These are phyloP conservation scores for Geum urbanum DNA, from an alignment of 306 rosid genomes.

Conservation along the genomic window DNA sequence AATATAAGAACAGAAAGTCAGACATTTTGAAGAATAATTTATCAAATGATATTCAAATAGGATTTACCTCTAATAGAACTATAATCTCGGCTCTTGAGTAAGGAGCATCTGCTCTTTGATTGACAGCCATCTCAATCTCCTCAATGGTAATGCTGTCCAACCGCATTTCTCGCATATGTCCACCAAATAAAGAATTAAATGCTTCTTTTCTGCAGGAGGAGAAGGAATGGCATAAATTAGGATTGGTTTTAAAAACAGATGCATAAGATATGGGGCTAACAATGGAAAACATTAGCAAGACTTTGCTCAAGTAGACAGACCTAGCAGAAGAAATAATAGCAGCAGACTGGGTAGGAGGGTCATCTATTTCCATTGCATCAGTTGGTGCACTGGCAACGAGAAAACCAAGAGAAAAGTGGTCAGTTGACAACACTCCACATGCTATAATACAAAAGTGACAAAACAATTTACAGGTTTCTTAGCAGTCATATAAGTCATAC, in stretches of 20 bases:
- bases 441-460: background rate
- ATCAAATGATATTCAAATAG: background rate
- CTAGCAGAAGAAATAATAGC: conserved; percentile 58
- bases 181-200: conserved; percentile 72
- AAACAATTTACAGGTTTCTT: background rate
- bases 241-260: conserved; percentile 16
- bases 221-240: background rate
- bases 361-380: conserved; percentile 74
- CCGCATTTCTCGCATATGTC: conserved; percentile 73
- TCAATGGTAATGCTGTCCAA: conserved; percentile 61
- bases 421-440: conserved; percentile 9
- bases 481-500: background rate
- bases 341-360: conserved; percentile 49
- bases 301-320: conserved; percentile 31
- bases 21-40: background rate
- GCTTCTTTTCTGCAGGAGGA: conserved; percentile 65
- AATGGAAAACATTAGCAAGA: conserved; percentile 18
- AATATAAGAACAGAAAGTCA: background rate
- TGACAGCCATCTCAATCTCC: conserved; percentile 58
- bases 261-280: background rate
- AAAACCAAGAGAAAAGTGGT: conserved; percentile 7
- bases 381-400: conserved; percentile 41
- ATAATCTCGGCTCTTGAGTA: conserved; percentile 56
- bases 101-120: conserved; percentile 40
- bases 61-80: conserved; percentile 63